Conservation (phyloP, 805 yeast genomes). For the Wickerhamia fluorescens region DNA sequence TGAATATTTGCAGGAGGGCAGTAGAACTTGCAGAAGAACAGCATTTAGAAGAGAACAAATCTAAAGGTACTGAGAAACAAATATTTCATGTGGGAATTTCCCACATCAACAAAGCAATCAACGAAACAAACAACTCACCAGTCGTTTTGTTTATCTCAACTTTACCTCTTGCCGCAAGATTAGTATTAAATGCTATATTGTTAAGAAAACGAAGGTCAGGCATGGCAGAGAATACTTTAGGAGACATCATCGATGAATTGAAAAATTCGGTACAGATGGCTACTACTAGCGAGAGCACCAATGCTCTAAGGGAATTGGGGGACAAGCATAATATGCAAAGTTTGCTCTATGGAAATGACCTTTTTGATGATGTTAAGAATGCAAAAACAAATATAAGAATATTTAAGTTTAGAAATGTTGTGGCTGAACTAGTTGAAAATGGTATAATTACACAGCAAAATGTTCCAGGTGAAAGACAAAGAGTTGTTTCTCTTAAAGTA, state of each 20-base stretch:
- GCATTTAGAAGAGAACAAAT: constrained; percentile 22
- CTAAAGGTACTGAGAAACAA: constrained; percentile 20
- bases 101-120: constrained; percentile 74
- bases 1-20: constrained; percentile 82
- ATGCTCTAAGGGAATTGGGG: constrained; percentile 11
- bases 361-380: constrained; percentile 3
- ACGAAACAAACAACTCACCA: constrained; percentile 74
- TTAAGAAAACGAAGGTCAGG: constrained; percentile 62
- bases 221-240: constrained; percentile 60
- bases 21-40: constrained; percentile 78
- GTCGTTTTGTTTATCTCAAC: constrained; percentile 49
- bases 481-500: constrained; percentile 56
- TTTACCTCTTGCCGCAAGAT: constrained; percentile 62
- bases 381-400: constrained; percentile 34
- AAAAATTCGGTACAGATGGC: constrained; percentile 42
- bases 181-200: constrained; percentile 64
- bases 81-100: constrained; percentile 55
- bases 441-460: constrained; percentile 71
- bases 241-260: constrained; percentile 76
- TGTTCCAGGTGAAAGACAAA: constrained; percentile 58
- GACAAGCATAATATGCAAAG: constrained; percentile 21
- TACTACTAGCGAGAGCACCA: constrained; percentile 19
- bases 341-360: constrained; percentile 21
- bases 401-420: constrained; percentile 50
- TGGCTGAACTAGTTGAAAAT: constrained; percentile 68